Percentiles rank a stretch among this genome's conserved stretches.
Conservation (phyloP, 371 early-diverging fungal species). For the Syncephalastrum monosporum region DNA sequence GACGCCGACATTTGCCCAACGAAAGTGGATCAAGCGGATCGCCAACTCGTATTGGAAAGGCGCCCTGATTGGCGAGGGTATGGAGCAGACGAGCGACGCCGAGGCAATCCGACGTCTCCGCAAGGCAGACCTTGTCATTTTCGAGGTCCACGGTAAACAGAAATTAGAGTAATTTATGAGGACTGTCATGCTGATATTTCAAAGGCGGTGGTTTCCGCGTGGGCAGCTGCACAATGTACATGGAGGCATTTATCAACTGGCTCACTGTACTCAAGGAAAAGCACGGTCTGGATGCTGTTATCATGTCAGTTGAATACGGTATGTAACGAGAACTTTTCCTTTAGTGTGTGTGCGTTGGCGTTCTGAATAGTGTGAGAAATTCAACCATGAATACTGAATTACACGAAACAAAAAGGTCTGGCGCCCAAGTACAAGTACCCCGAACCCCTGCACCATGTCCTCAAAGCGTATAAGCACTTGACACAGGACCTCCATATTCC, state of each 20-base stretch:
- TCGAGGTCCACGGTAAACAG: slow-evolving; percentile 33
- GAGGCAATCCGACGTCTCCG: slow-evolving; percentile 20
- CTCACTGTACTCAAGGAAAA: slow-evolving; percentile 44
- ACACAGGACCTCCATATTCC: slow-evolving; percentile 32
- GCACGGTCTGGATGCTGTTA: slow-evolving; percentile 48
- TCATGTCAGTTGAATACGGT: slow-evolving; percentile 58
- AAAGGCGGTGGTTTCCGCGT: slow-evolving; percentile 41
- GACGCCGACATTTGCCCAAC: slow-evolving; percentile 16
- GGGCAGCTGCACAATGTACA: slow-evolving; percentile 41
- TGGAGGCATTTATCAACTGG: slow-evolving; percentile 45
- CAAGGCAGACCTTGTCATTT: slow-evolving; percentile 37
- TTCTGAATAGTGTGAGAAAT: too few relatives aligned
- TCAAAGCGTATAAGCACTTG: slow-evolving; percentile 47
- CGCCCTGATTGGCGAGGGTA: slow-evolving; percentile 20
- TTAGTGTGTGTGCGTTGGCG: too few relatives aligned
- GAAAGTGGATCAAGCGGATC: slow-evolving; percentile 23
- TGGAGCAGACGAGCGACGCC: slow-evolving; percentile 19
- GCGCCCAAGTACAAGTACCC: slow-evolving; percentile 47
- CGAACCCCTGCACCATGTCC: slow-evolving; percentile 41
- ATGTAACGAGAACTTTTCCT: slow-evolving; percentile 4
- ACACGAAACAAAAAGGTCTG: slow-evolving; percentile 19
- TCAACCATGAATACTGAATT: too few relatives aligned
- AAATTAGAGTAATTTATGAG: neutral
- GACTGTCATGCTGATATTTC: too few relatives aligned
- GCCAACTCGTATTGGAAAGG: slow-evolving; percentile 23